A percentile compares a stretch with the other conserved stretches of the same genome.
phyloP scores from a whole-genome alignment of 2,329 filamentous ascomycete genomes.

The Chrysosporium keratinophilum region DNA sequence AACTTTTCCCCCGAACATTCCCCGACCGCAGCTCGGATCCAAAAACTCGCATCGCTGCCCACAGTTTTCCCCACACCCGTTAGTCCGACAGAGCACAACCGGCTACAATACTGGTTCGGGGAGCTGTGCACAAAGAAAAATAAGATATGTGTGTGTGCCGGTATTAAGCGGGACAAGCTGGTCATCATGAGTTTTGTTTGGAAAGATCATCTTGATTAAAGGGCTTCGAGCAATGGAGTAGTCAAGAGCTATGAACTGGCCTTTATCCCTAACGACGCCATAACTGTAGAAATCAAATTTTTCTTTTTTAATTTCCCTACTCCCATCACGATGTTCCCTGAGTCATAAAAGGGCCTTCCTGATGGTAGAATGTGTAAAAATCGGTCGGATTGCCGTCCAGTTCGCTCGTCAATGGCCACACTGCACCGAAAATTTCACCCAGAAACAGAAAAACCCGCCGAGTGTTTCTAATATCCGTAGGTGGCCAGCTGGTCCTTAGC shows the following conservation, averaged over 20 bases:
- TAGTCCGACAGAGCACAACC: constrained; percentile 3
- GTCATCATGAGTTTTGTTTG: constrained; percentile 3
- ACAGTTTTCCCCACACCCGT: constrained; percentile 8
- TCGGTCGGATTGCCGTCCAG: constrained; percentile 34
- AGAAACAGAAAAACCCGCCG: constrained; percentile 31
- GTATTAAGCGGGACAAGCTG: background rate
- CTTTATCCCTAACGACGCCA: constrained; percentile 34
- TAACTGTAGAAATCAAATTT: constrained; percentile 21
- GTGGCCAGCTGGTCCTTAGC: constrained; percentile 77
- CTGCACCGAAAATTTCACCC: constrained; percentile 29
- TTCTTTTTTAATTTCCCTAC: constrained; percentile 14
- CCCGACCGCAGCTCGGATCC: background rate
- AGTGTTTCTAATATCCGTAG: constrained; percentile 70
- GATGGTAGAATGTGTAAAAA: constrained; percentile 21
- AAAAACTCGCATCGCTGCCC: background rate
- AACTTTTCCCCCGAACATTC: background rate
- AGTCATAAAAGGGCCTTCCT: constrained; percentile 16
- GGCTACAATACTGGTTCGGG: background rate
- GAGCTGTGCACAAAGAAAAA: background rate
- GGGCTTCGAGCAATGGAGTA: constrained; percentile 32
- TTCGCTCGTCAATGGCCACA: constrained; percentile 32
- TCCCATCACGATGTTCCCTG: constrained; percentile 17
- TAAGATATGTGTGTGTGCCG: constrained; percentile 1
- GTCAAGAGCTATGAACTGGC: constrained; percentile 30
- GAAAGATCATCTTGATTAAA: constrained; percentile 35